phyloP scores from a whole-genome alignment of 352 stramenopile genomes.

The Globisporangium spiculum region DNA sequence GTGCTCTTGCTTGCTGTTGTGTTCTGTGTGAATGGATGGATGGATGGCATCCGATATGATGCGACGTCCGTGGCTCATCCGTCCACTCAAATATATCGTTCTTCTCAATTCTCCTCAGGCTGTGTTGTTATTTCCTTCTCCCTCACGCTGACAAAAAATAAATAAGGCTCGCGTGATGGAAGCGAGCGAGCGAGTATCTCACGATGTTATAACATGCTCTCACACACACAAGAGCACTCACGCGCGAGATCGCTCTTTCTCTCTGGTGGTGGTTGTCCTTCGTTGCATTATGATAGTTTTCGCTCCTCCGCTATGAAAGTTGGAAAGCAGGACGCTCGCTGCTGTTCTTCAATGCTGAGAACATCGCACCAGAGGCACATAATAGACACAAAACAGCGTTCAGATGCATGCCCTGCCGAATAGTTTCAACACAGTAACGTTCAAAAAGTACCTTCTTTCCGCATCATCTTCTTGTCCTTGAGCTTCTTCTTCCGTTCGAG shows the following conservation, averaged over 20 bases:
- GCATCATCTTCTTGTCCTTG: conserved; percentile 68
- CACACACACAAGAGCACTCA: background rate
- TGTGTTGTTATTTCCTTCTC: background rate
- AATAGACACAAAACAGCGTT: background rate
- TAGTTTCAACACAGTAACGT: background rate
- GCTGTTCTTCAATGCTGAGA: conserved; percentile 6
- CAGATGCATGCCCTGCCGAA: background rate
- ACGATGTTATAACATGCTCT: background rate
- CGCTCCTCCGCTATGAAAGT: conserved; percentile 7
- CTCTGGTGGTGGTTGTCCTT: background rate
- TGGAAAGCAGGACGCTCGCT: conserved; percentile 8
- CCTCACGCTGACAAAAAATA: conserved; percentile 11
- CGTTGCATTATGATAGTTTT: background rate
- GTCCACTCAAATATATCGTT: background rate
- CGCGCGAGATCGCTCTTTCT: background rate
- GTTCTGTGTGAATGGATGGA: background rate
- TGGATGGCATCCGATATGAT: background rate
- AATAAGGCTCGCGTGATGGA: background rate
- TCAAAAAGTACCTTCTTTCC: conserved; percentile 41
- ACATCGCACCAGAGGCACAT: background rate
- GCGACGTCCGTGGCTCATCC: background rate
- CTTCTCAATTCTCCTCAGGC: background rate
- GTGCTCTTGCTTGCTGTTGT: background rate
- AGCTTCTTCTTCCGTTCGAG: conserved; percentile 68
- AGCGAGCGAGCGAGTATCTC: background rate